Percentiles rank a stretch among this genome's conserved stretches.
phyloP scores from a whole-genome alignment of 148 eudicot species.

The Talinum fruticosum region DNA sequence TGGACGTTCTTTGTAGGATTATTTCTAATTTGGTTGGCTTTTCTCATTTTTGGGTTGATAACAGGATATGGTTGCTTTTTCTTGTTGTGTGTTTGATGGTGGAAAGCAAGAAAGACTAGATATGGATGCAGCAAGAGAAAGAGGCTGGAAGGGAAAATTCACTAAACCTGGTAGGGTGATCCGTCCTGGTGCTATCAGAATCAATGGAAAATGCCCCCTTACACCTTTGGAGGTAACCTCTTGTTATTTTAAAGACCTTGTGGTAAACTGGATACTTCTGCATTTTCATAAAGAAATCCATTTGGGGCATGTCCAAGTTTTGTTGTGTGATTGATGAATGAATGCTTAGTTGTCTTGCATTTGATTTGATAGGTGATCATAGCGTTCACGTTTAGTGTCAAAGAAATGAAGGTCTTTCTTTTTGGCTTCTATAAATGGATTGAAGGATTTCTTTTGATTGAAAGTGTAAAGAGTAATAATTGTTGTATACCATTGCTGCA shows the following conservation, averaged over 20 bases:
- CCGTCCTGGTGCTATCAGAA: conserved; percentile 84
- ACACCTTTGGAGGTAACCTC: conserved; percentile 93
- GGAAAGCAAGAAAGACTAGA: conserved; percentile 70
- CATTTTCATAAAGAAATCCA: neutral
- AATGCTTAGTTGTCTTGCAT: neutral
- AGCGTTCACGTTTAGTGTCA: neutral
- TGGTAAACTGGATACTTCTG: neutral
- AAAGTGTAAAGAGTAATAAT: no score
- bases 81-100: conserved; percentile 93
- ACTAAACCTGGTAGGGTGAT: conserved; percentile 87
- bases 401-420: neutral
- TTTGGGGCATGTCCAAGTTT: neutral
- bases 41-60: conserved; percentile 2
- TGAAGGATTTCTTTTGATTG: neutral
- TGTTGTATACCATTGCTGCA: neutral
- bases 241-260: neutral
- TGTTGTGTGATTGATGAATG: neutral
- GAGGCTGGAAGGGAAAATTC: conserved; percentile 98
- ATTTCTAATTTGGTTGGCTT: conserved; percentile 1
- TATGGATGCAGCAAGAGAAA: conserved; percentile 97
- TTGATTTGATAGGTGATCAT: neutral
- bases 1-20: conserved; percentile 2
- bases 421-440: neutral
- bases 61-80: conserved; percentile 99
- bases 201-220: conserved; percentile 90